A percentile compares a stretch with the other conserved stretches of the same genome.
Conservation (phyloP, 306 rosid species). For the Cucurbita argyrosperma region DNA sequence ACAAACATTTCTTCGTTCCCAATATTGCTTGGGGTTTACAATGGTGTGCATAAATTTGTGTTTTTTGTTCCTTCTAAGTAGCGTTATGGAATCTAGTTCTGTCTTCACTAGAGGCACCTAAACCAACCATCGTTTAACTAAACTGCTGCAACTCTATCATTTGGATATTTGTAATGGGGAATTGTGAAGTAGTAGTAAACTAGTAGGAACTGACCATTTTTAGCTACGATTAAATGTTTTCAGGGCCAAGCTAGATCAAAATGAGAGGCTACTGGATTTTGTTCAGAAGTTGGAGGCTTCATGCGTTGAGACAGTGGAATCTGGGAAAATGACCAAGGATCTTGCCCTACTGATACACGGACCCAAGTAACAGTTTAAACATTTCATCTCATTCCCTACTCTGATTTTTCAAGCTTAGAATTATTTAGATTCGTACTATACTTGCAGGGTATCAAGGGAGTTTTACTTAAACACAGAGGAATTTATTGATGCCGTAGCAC, state of each 20-base stretch:
- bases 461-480: conserved; percentile 73
- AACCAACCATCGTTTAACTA: not conserved
- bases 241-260: conserved; percentile 76
- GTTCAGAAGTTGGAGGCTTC: conserved; percentile 76
- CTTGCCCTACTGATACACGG: conserved; percentile 83
- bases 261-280: conserved; percentile 59
- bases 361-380: conserved; percentile 44
- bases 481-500: conserved; percentile 67
- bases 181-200: not conserved
- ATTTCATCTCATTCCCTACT: not conserved
- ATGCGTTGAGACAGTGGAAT: conserved; percentile 76
- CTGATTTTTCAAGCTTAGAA: not conserved
- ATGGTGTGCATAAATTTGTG: not conserved
- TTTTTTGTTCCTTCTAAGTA: not conserved
- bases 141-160: not conserved
- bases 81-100: not conserved
- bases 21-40: not conserved
- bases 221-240: not conserved
- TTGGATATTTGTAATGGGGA: not conserved
- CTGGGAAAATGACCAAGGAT: conserved; percentile 95
- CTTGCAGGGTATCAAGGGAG: conserved; percentile 70
- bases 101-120: not conserved
- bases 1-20: too few species aligned
- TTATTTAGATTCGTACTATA: not conserved
- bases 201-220: not conserved